phyloP scores from a whole-genome alignment of 2,329 filamentous ascomycete species.

The Samsoniella hepiali region DNA sequence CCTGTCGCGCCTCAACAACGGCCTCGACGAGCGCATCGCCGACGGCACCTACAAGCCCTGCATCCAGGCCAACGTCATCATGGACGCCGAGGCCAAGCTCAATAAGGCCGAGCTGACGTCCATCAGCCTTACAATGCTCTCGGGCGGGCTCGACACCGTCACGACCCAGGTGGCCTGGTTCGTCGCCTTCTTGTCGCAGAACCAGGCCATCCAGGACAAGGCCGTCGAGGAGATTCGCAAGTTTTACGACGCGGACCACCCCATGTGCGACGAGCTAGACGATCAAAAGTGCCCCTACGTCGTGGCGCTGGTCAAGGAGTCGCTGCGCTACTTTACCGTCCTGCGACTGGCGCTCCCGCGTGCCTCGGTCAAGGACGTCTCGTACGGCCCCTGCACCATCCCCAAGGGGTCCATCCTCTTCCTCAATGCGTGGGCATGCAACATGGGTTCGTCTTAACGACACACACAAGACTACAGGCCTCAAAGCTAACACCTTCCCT shows the following conservation, averaged over 20 bases:
- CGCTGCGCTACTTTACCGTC: constrained; percentile 60
- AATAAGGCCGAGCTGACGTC: constrained; percentile 61
- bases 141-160: constrained; percentile 63
- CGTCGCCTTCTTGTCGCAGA: constrained; percentile 55
- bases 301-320: constrained; percentile 61
- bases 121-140: constrained; percentile 67
- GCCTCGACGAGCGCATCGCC: constrained; percentile 58
- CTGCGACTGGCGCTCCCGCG: constrained; percentile 60
- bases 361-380: constrained; percentile 57
- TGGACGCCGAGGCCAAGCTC: constrained; percentile 60
- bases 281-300: constrained; percentile 63
- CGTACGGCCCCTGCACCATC: constrained; percentile 55
- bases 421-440: constrained; percentile 66
- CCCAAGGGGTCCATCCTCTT: constrained; percentile 63
- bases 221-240: constrained; percentile 55
- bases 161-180: constrained; percentile 65
- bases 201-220: constrained; percentile 60
- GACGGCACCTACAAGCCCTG: constrained; percentile 60
- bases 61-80: constrained; percentile 64
- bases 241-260: constrained; percentile 48
- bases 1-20: constrained; percentile 53
- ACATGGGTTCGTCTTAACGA: constrained; percentile 52
- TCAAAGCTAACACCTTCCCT: not conserved
- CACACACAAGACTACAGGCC: not conserved
- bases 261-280: constrained; percentile 58